Conservation (phyloP, 192 early-diverging fungal species). For the Coemansia sp. region DNA sequence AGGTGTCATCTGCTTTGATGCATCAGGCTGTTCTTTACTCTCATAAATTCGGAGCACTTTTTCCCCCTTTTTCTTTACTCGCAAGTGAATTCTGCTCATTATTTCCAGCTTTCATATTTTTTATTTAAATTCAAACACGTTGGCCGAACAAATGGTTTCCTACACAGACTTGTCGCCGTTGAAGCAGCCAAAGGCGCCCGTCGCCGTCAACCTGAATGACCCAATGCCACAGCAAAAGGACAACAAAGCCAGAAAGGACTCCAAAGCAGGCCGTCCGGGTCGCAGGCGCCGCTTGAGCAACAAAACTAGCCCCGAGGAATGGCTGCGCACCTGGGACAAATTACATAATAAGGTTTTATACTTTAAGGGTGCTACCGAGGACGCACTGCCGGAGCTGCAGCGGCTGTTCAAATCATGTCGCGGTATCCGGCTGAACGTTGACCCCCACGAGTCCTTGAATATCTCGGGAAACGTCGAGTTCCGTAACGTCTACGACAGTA, state of each 20-base stretch:
- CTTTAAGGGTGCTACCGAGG: conserved; percentile 50
- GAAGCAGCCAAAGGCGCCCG: conserved; percentile 47
- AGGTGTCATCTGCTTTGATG: too few species aligned
- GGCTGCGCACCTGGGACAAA: conserved; percentile 38
- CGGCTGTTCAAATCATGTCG: conserved; percentile 50
- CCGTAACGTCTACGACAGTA: conserved; percentile 51
- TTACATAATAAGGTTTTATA: conserved; percentile 42
- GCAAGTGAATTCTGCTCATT: neutral
- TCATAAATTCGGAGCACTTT: too few species aligned
- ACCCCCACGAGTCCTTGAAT: conserved; percentile 35
- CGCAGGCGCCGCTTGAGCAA: neutral
- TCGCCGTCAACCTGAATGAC: conserved; percentile 46
- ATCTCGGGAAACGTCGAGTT: conserved; percentile 55
- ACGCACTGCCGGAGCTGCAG: conserved; percentile 47
- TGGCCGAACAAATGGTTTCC: conserved; percentile 33
- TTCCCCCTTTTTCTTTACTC: too few species aligned
- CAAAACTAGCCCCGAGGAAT: conserved; percentile 19
- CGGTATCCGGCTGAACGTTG: conserved; percentile 51
- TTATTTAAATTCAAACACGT: neutral
- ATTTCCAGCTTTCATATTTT: neutral
- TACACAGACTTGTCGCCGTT: conserved; percentile 52
- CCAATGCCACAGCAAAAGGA: conserved; percentile 19
- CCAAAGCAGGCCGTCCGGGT: neutral
- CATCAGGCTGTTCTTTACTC: too few species aligned
- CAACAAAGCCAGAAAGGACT: neutral